Conservation (phyloP, 106 monocot genomes). For the Dendrobium chrysotoxum region DNA sequence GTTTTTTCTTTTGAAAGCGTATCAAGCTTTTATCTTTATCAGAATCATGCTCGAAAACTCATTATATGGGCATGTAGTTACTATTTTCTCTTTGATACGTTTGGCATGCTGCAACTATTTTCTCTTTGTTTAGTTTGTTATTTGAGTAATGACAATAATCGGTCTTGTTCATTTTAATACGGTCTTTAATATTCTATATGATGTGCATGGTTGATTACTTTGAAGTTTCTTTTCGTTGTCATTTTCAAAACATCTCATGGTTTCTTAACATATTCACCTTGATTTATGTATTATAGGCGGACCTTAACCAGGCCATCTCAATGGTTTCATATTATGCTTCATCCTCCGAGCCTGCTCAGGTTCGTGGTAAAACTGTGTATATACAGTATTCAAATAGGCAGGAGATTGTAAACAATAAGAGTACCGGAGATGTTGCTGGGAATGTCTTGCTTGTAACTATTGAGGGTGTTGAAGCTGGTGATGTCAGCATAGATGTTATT, state of each 20-base stretch:
- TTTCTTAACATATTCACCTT: neutral
- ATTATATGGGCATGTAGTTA: neutral
- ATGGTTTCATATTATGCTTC: constrained; percentile 80
- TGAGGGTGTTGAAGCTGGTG: constrained; percentile 73
- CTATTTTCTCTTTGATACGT: neutral
- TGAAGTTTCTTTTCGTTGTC: neutral
- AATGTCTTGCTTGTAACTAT: constrained; percentile 77
- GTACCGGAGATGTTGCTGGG: constrained; percentile 54
- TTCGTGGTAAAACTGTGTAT: constrained; percentile 76
- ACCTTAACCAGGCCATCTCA: constrained; percentile 68
- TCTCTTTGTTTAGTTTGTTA: neutral
- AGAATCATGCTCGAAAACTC: neutral
- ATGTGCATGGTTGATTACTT: neutral
- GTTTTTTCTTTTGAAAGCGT: neutral
- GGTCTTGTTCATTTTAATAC: neutral
- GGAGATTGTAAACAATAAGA: constrained; percentile 76
- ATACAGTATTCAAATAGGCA: constrained; percentile 75
- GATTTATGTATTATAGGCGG: constrained; percentile 23
- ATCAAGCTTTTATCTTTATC: neutral
- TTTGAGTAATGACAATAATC: neutral
- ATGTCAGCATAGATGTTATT: constrained; percentile 82
- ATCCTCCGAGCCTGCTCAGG: constrained; percentile 64
- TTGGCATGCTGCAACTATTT: neutral
- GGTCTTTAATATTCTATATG: neutral
- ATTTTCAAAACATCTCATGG: neutral